phyloP scores from a whole-genome alignment of 2,329 filamentous ascomycete species.

The Bertia moriformis region DNA sequence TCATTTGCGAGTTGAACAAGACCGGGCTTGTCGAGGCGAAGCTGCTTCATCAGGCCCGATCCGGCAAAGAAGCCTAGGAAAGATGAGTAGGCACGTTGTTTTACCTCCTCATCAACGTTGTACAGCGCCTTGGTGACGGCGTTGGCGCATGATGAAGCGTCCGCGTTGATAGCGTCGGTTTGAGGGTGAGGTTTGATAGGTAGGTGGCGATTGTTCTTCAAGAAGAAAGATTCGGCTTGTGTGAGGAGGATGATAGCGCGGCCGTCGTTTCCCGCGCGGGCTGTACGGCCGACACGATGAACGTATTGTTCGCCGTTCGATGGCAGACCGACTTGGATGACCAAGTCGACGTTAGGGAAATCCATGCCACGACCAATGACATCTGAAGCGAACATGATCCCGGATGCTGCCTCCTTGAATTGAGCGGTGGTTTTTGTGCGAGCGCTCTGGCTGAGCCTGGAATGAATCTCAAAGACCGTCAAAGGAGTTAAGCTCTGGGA shows the following conservation, averaged over 20 bases:
- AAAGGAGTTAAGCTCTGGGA: slow-evolving; percentile 17
- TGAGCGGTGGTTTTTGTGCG: not conserved
- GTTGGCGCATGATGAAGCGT: slow-evolving; percentile 14
- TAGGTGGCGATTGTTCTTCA: slow-evolving; percentile 27
- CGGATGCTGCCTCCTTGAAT: slow-evolving; percentile 11
- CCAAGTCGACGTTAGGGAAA: slow-evolving; percentile 30
- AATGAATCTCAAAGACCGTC: not conserved
- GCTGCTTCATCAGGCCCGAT: not conserved
- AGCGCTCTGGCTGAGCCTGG: not conserved
- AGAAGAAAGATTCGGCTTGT: slow-evolving; percentile 33
- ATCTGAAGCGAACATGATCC: slow-evolving; percentile 33
- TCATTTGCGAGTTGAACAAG: not conserved
- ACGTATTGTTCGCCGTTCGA: slow-evolving; percentile 30
- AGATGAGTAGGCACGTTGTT: not conserved
- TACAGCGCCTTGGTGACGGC: slow-evolving; percentile 8
- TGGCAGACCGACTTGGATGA: slow-evolving; percentile 31
- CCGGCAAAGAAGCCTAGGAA: not conserved
- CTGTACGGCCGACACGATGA: slow-evolving; percentile 24
- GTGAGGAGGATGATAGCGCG: slow-evolving; percentile 37
- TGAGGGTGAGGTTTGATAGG: slow-evolving; percentile 31
- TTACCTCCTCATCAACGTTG: not conserved
- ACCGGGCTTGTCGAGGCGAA: not conserved
- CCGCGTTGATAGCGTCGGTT: slow-evolving; percentile 18
- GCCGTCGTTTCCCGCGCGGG: slow-evolving; percentile 24
- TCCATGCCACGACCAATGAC: slow-evolving; percentile 31